These are phyloP conservation scores for Trichoderma sp. DNA, from an alignment of 2,329 filamentous ascomycete genomes.

Conservation along the genomic window DNA sequence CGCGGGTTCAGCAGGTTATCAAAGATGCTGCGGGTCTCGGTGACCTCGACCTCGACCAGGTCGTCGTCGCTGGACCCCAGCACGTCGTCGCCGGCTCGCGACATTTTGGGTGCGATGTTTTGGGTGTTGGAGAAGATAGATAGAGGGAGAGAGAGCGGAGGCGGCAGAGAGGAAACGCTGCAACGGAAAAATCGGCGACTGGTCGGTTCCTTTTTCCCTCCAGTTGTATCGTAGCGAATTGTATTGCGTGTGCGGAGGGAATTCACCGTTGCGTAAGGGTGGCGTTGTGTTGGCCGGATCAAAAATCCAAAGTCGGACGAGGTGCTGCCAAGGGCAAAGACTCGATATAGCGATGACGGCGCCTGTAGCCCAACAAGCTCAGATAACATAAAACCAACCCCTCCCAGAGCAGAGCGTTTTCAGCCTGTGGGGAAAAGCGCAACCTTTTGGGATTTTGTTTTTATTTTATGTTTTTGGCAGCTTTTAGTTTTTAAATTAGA, in stretches of 20 bases:
- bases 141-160: not conserved
- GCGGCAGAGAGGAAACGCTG: not conserved
- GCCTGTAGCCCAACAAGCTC: not conserved
- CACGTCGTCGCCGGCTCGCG: constrained; percentile 20
- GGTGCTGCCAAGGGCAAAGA: not conserved
- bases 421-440: not conserved
- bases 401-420: not conserved
- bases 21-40: constrained; percentile 12
- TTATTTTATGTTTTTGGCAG: not conserved
- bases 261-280: constrained; percentile 7
- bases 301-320: not conserved
- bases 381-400: not conserved
- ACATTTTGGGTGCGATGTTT: constrained; percentile 18
- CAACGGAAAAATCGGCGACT: not conserved
- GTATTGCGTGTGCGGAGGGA: not conserved
- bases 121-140: not conserved
- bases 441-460: not conserved
- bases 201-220: not conserved
- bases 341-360: not conserved
- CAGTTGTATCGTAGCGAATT: not conserved
- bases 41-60: constrained; percentile 32
- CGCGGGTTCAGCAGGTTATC: constrained; percentile 19
- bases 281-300: not conserved
- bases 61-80: constrained; percentile 33
- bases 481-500: not conserved